Conservation (phyloP, 345 rosid species). For the Bruguiera sexangula region DNA sequence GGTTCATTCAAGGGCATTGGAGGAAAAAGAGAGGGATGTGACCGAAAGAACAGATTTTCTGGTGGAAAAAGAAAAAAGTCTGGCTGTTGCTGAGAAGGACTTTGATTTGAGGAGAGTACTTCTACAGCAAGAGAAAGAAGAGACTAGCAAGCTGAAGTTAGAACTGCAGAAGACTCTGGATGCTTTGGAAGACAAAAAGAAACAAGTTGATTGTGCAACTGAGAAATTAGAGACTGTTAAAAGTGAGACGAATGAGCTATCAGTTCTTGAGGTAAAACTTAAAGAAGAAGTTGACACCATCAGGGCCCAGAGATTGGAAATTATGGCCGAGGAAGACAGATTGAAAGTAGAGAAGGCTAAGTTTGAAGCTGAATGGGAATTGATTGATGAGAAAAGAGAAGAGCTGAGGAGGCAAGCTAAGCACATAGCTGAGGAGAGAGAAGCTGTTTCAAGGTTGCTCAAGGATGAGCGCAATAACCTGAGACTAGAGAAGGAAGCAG, state of each 20-base stretch:
- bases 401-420: constrained; percentile 63
- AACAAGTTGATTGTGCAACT: constrained; percentile 57
- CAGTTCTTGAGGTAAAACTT: constrained; percentile 73
- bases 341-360: constrained; percentile 71
- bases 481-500: constrained; percentile 63
- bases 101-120: constrained; percentile 36
- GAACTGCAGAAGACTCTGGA: constrained; percentile 62
- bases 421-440: constrained; percentile 55
- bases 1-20: constrained; percentile 50
- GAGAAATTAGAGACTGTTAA: constrained; percentile 72
- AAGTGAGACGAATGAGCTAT: constrained; percentile 68
- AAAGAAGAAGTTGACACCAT: constrained; percentile 87
- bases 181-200: constrained; percentile 64
- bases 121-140: constrained; percentile 59
- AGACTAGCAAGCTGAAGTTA: constrained; percentile 47
- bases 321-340: constrained; percentile 72
- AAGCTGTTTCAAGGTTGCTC: constrained; percentile 55
- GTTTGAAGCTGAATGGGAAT: constrained; percentile 92
- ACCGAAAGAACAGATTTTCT: constrained; percentile 44
- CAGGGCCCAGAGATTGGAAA: constrained; percentile 76
- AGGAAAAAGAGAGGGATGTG: constrained; percentile 70
- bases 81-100: constrained; percentile 52
- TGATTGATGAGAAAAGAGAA: constrained; percentile 86
- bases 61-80: constrained; percentile 57
- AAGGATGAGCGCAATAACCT: constrained; percentile 79